These are phyloP conservation scores for Diplocarpon rosae DNA, from an alignment of 2,329 filamentous ascomycete genomes.

Conservation along the genomic window DNA sequence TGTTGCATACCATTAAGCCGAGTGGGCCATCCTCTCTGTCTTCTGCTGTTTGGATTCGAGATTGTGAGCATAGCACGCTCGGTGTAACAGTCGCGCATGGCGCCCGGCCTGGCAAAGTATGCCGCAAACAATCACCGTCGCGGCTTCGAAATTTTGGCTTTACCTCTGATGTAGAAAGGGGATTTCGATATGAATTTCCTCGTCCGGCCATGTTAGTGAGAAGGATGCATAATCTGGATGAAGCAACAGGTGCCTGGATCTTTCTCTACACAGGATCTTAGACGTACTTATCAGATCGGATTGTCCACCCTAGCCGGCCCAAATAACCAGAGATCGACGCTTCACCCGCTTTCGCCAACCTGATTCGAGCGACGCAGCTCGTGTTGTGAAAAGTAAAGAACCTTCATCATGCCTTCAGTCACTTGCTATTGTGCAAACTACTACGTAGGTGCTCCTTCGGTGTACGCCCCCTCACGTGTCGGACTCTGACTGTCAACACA, in stretches of 20 bases:
- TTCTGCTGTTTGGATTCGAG: no score
- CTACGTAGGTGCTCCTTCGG: conserved; percentile 23
- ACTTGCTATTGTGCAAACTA: conserved; percentile 31
- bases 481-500: conserved; percentile 14
- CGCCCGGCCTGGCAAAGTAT: conserved; percentile 3
- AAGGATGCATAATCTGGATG: background rate
- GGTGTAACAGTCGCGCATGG: conserved; percentile 3
- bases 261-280: no score
- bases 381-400: conserved; percentile 1
- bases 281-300: conserved; percentile 7
- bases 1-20: conserved; percentile 1
- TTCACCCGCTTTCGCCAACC: background rate
- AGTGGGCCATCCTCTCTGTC: no score
- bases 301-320: background rate
- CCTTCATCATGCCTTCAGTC: conserved; percentile 16
- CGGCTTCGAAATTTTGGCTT: background rate
- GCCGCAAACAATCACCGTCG: conserved; percentile 8
- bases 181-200: background rate
- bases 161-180: background rate
- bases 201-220: background rate
- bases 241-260: background rate
- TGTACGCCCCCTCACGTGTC: no score
- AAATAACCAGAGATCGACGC: conserved; percentile 6
- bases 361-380: background rate
- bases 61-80: no score